Base-by-base conservation (phyloP, 768 basidiomycete species). In the Macrolepiota albuminosa region DNA sequence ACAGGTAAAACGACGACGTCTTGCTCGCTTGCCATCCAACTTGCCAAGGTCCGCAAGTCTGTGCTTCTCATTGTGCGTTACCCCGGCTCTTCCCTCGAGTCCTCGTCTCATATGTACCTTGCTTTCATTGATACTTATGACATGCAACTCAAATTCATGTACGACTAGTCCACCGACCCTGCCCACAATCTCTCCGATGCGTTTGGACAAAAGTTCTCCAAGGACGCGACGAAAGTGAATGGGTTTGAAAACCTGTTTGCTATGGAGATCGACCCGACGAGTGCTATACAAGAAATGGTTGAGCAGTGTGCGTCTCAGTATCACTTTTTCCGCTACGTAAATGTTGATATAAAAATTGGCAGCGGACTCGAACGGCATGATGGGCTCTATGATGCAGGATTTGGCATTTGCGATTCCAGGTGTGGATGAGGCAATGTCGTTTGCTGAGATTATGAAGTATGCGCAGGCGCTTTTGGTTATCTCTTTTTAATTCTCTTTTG, bases 321-420 rank as follows among this genome's bases (percentile, higher is more conserved):
- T 33, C 26, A 43, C 26, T 31, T 29, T 21, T 56, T n/a, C 43
- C 56, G 39, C 65, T 47, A 58, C 42, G 54, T 54, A 29, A 29
- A 34, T 36, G 16, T 16, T 42, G 26, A 54, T 3, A 16, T n/a
- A 2, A 6, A 4, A 18, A 6, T 40, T 26, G 21, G 3, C 43
- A 93, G 91, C 91, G 60, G 91, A 93, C 71, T 84, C 87, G 65
- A 91, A 90, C 68, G 89, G 90, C 11, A 95, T 96, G 80, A 98
- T 98, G 96, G 94, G 94, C 49, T 87, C 89, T 63, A 98, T 99
- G 95, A 97, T 99, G 93, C 97, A 99, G 73, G 97, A 99, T 76
- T 83, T 99, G 47, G 97, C 97, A 0, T 99, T 99, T 69, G 95
- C 97, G 2, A 98, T 99, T 59, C 97, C 97, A 0, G 97, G 97